Percentiles rank a stretch among this genome's conserved stretches.
Conservation (phyloP, 108 stramenopile genomes). For the Skeletonema menzelii region DNA sequence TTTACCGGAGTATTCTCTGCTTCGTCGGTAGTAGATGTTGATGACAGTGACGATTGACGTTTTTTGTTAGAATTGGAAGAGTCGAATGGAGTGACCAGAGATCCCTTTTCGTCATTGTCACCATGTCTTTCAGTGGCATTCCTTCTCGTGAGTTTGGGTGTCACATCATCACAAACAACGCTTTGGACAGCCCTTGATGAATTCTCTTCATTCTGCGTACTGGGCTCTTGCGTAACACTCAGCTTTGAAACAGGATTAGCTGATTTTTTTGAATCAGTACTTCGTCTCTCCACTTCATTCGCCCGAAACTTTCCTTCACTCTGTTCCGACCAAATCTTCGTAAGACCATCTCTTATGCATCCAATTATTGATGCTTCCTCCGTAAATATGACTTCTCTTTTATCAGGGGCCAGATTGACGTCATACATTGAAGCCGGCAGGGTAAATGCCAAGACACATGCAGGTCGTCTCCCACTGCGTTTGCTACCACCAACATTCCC, state of each 20-base stretch:
- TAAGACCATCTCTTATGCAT: conserved; percentile 49
- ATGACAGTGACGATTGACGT: neutral
- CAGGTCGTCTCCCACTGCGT: conserved; percentile 77
- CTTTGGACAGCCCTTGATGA: neutral
- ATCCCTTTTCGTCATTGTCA: neutral
- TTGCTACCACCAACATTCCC: neutral
- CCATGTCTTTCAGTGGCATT: neutral
- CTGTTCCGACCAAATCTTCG: conserved; percentile 58
- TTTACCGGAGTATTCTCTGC: neutral
- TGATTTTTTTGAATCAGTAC: neutral
- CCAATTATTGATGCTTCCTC: conserved; percentile 65
- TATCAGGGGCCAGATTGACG: conserved; percentile 97
- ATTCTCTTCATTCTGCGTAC: neutral
- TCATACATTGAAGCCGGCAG: conserved; percentile 88
- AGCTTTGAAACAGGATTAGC: neutral
- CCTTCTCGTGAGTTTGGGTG: neutral
- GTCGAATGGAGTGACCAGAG: neutral
- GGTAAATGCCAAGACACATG: conserved; percentile 79
- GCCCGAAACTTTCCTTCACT: conserved; percentile 65
- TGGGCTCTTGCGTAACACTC: neutral
- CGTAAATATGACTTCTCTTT: conserved; percentile 89
- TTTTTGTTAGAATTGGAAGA: neutral
- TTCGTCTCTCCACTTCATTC: conserved; percentile 49
- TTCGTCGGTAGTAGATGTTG: neutral
- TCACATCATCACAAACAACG: neutral